phyloP scores from a whole-genome alignment of 345 rosid species.

The Rhodomyrtus tomentosa region DNA sequence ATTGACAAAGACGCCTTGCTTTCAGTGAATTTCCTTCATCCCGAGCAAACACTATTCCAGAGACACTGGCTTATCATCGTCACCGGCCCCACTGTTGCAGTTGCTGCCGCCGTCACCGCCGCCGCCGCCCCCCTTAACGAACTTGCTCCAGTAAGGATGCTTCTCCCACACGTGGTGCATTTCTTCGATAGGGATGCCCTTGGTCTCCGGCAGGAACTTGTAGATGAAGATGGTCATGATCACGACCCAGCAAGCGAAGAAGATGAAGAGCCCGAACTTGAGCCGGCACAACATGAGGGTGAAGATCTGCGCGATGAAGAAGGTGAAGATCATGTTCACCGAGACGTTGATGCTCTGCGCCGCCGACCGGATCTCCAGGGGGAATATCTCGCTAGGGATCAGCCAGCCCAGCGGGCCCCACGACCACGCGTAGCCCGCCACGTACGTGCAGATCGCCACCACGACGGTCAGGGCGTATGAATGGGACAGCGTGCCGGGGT shows the following conservation, averaged over 20 bases:
- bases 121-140: background rate
- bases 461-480: slow-evolving; percentile 22
- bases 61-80: background rate
- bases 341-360: slow-evolving; percentile 41
- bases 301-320: slow-evolving; percentile 50
- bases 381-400: slow-evolving; percentile 58
- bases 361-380: slow-evolving; percentile 52
- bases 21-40: background rate
- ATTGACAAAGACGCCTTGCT: background rate
- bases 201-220: slow-evolving; percentile 28
- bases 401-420: slow-evolving; percentile 73
- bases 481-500: slow-evolving; percentile 17
- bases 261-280: slow-evolving; percentile 39
- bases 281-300: slow-evolving; percentile 38
- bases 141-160: slow-evolving; percentile 8
- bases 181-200: slow-evolving; percentile 25
- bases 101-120: background rate
- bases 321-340: slow-evolving; percentile 51
- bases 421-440: slow-evolving; percentile 52
- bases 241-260: slow-evolving; percentile 33
- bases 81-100: background rate
- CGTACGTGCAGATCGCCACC: slow-evolving; percentile 26
- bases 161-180: slow-evolving; percentile 17
- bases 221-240: slow-evolving; percentile 32
- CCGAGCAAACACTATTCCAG: background rate